These are phyloP conservation scores for Martiniozyma asiatica DNA, from an alignment of 1,139 yeast species.

Conservation along the genomic window DNA sequence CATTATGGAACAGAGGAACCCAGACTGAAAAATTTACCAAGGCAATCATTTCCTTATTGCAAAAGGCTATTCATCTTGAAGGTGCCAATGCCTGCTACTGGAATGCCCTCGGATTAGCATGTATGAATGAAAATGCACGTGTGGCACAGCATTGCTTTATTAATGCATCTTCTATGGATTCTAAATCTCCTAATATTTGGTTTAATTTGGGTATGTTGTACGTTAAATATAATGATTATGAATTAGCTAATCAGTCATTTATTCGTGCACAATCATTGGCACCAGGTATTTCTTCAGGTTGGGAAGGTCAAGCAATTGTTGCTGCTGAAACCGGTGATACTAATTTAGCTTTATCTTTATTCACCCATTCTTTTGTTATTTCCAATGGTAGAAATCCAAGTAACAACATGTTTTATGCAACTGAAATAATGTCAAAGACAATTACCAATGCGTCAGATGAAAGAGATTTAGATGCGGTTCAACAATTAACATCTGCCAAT, in stretches of 20 bases:
- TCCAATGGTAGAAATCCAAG: constrained; percentile 66
- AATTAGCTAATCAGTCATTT: constrained; percentile 64
- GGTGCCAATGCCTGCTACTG: constrained; percentile 61
- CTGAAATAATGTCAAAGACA: constrained; percentile 38
- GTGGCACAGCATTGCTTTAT: constrained; percentile 90
- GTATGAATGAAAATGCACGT: constrained; percentile 46
- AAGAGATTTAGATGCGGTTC: constrained; percentile 44
- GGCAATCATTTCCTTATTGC: constrained; percentile 43
- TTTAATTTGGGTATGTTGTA: constrained; percentile 72
- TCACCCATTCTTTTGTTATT: constrained; percentile 66
- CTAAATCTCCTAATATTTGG: constrained; percentile 66
- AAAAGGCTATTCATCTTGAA: constrained; percentile 61
- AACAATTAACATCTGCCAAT: constrained; percentile 55
- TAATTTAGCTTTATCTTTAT: constrained; percentile 40
- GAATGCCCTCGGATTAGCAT: constrained; percentile 60
- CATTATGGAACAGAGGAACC: constrained; percentile 34
- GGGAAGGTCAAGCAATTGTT: constrained; percentile 80
- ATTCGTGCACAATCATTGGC: constrained; percentile 68
- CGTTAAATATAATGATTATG: constrained; percentile 53
- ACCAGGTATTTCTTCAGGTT: constrained; percentile 66
- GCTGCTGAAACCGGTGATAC: constrained; percentile 47
- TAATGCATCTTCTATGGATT: constrained; percentile 61
- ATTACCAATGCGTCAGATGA: constrained; percentile 27
- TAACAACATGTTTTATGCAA: constrained; percentile 63
- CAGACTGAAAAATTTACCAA: constrained; percentile 24